Evolutionary conservation across 768 basidiomycete species (phyloP), one percentile per base, ranked within the genome.

Genomic region (Lactarius vividus): DNA sequence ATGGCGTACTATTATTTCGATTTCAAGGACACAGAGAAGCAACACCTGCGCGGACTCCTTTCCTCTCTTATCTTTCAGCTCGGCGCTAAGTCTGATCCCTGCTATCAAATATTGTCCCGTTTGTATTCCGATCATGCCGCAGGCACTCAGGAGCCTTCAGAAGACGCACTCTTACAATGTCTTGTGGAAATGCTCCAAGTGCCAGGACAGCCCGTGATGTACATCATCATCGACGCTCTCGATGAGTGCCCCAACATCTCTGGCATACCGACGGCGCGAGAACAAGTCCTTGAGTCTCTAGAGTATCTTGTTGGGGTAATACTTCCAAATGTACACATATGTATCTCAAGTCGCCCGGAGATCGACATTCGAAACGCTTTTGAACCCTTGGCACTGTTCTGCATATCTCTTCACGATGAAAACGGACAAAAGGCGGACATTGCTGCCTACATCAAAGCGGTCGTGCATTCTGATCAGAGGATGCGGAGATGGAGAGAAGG

Each of bases 1-100:
- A 49, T 64, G 7, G 63, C 58, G 1, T 64, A 52, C 52, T 59
- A 44, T 26, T 64, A 59, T 44, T 64, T 44, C 7, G 63, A 59
- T 26, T 64, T 64, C 29, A 52, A 58, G 37, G 63, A 59, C 3
- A 29, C 57, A 2, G 6, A 59, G 57, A 64, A 64, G 37, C 57
- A 53, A 29, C 11, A 40, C 16, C n/a, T 15, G 1, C 63, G 23
- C 3, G 63, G 52, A 2, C 23, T 64, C 1, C 57, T 64, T 4
- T 59, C 63, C 9, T 64, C 63, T 18, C 29, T 59, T 2, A n/a
- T 64, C 0, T n/a, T 33, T 16, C 63, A 64, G 11, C 57, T 59
- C 29, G 40, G 39, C 33, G 29, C 15, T 1, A 42, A 58, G n/a
- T 64, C 57, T n/a, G 46, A 59, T 15, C 1, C 37, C 29, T 53